Evolutionary conservation across 768 basidiomycete genomes (phyloP).

Genomic region (Auricularia cornea): DNA sequence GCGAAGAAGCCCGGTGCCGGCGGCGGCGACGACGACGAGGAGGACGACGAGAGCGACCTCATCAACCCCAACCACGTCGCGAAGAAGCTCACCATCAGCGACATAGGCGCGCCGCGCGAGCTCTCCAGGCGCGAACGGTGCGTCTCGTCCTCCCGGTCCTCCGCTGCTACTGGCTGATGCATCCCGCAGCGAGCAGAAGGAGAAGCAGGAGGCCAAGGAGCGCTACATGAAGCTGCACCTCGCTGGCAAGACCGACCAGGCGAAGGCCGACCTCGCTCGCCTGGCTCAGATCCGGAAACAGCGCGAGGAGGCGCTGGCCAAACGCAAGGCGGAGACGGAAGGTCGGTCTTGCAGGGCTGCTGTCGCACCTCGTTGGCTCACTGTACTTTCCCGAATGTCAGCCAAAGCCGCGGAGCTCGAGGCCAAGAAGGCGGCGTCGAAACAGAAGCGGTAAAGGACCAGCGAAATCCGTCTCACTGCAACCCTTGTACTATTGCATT

Average conservation of each 20-base stretch:
- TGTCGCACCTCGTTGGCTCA: too few relatives aligned
- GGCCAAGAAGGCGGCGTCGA: conserved; percentile 41
- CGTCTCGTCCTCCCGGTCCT: conserved; percentile 9
- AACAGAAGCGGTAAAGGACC: conserved; percentile 6
- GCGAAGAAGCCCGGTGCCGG: conserved; percentile 38
- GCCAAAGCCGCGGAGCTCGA: conserved; percentile 59
- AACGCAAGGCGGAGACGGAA: conserved; percentile 81
- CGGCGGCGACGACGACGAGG: conserved; percentile 37
- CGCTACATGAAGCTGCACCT: conserved; percentile 79
- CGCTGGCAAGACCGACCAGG: conserved; percentile 84
- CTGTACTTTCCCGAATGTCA: too few relatives aligned
- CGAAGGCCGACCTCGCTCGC: conserved; percentile 79
- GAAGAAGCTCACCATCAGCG: conserved; percentile 70
- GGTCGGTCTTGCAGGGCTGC: conserved; percentile 46
- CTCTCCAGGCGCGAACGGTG: conserved; percentile 60
- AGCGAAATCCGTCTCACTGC: too few relatives aligned
- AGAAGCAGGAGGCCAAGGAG: conserved; percentile 84
- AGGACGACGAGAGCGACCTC: conserved; percentile 58
- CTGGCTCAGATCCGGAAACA: conserved; percentile 80
- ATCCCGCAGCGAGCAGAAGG: conserved; percentile 69
- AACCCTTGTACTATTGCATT: background rate
- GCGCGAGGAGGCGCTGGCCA: conserved; percentile 79
- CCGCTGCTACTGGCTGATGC: background rate
- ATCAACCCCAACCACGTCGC: conserved; percentile 66
- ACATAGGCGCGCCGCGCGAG: conserved; percentile 57